phyloP scores from a whole-genome alignment of 805 yeast genomes.

The Saturnispora halmiae region DNA sequence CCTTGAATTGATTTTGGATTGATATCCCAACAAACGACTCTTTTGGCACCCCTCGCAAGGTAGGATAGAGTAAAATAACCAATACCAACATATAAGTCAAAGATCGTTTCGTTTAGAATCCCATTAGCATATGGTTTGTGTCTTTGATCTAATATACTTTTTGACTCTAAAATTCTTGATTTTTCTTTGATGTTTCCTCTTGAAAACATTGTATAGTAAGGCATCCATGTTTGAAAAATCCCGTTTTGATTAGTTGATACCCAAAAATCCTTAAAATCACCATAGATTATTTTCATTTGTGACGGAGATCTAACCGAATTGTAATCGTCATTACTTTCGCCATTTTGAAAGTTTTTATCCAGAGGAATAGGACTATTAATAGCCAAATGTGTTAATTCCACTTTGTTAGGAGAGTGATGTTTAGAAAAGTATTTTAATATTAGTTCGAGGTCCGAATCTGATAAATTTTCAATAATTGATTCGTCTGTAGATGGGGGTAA shows the following conservation, averaged over 20 bases:
- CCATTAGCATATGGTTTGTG: conserved; percentile 6
- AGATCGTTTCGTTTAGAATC: conserved; percentile 35
- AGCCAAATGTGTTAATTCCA: conserved; percentile 47
- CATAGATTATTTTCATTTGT: conserved; percentile 49
- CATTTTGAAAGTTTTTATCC: conserved; percentile 5
- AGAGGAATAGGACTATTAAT: conserved; percentile 56
- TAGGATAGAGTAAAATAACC: conserved; percentile 77
- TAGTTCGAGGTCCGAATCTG: background rate
- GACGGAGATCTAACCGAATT: conserved; percentile 48
- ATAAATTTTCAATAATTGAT: conserved; percentile 12
- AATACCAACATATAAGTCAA: conserved; percentile 76
- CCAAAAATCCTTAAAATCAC: conserved; percentile 77
- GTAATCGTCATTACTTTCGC: conserved; percentile 10
- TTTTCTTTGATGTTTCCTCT: conserved; percentile 82
- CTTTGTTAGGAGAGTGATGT: conserved; percentile 9
- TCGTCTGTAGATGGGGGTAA: conserved; percentile 44
- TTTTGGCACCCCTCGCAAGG: conserved; percentile 41
- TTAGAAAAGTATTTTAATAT: conserved; percentile 2
- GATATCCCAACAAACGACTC: conserved; percentile 68
- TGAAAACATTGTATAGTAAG: conserved; percentile 77
- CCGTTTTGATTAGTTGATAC: conserved; percentile 64
- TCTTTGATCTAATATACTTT: background rate
- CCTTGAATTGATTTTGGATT: conserved; percentile 83
- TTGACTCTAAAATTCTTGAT: conserved; percentile 43
- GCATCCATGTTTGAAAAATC: conserved; percentile 75